Percentiles rank a stretch among this genome's conserved stretches.
phyloP scores from a whole-genome alignment of 192 early-diverging fungal genomes.

The Backusella tarrabulga region DNA sequence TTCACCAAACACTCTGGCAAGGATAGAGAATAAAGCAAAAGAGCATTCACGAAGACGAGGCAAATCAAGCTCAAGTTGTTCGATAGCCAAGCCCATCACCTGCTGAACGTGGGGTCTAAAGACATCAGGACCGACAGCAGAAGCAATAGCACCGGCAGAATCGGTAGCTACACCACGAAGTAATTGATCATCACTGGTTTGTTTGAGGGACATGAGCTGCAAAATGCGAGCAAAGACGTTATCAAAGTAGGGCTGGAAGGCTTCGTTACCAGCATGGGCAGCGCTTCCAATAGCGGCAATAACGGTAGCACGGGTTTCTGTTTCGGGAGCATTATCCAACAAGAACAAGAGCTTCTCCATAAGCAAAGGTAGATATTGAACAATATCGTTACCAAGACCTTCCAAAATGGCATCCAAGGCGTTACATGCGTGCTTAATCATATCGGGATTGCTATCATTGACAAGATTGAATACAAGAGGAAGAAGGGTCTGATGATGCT shows the following conservation, averaged over 20 bases:
- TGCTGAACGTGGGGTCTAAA: slow-evolving; percentile 76
- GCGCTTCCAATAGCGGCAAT: slow-evolving; percentile 90
- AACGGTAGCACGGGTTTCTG: slow-evolving; percentile 73
- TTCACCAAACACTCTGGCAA: slow-evolving; percentile 76
- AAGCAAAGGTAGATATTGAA: slow-evolving; percentile 75
- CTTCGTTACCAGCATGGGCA: slow-evolving; percentile 74
- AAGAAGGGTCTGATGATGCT: slow-evolving; percentile 76
- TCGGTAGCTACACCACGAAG: slow-evolving; percentile 88
- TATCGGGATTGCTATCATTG: slow-evolving; percentile 68
- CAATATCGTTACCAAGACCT: slow-evolving; percentile 74
- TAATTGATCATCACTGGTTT: slow-evolving; percentile 70
- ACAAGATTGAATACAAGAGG: slow-evolving; percentile 83
- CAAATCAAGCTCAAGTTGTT: slow-evolving; percentile 73
- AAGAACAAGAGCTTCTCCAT: slow-evolving; percentile 80
- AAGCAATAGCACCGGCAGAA: slow-evolving; percentile 81
- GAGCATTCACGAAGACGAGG: slow-evolving; percentile 78
- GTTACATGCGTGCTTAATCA: slow-evolving; percentile 75
- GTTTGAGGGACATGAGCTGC: slow-evolving; percentile 66
- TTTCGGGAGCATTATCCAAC: slow-evolving; percentile 60
- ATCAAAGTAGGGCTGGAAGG: slow-evolving; percentile 77
- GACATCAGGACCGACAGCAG: slow-evolving; percentile 80
- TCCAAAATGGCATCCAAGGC: slow-evolving; percentile 87
- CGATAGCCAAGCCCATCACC: slow-evolving; percentile 72
- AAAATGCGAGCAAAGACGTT: slow-evolving; percentile 66
- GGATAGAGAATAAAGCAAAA: slow-evolving; percentile 82